Percentiles rank a stretch among this genome's conserved stretches.
phyloP scores from a whole-genome alignment of 208 protist genomes.

The Acanthamoeba royreba region DNA sequence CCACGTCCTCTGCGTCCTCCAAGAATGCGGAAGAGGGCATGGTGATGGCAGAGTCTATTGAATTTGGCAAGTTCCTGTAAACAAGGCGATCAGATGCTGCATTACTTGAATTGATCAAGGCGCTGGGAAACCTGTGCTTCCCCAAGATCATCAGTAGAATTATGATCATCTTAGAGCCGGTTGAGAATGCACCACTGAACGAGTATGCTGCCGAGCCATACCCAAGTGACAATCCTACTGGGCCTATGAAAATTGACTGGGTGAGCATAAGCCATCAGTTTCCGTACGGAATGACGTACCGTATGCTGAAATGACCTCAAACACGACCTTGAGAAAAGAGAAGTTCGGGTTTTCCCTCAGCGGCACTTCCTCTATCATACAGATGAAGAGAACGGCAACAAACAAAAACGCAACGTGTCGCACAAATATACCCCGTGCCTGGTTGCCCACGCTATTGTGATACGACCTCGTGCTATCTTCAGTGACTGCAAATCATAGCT shows the following conservation, averaged over 20 bases:
- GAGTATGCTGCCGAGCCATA: background rate
- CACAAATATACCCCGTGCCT: background rate
- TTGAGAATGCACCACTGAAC: background rate
- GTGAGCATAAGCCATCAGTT: background rate
- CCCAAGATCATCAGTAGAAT: background rate
- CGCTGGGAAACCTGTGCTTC: background rate
- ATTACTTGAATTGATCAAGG: too few relatives aligned
- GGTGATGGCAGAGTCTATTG: too few relatives aligned
- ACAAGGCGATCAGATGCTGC: too few relatives aligned
- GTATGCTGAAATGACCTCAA: background rate
- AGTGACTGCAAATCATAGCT: background rate
- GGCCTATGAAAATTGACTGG: background rate
- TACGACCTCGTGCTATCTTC: background rate
- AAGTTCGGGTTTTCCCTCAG: background rate
- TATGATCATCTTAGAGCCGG: background rate
- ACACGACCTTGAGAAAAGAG: background rate
- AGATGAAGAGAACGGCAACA: background rate
- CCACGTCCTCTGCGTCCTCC: background rate
- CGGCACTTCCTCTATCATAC: background rate
- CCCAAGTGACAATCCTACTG: background rate
- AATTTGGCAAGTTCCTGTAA: too few relatives aligned
- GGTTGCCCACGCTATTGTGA: background rate
- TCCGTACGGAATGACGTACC: background rate
- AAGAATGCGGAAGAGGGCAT: too few relatives aligned
- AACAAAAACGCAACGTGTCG: background rate